Base-by-base conservation (phyloP, 441 rosid species). In the Brassica balearica region DNA sequence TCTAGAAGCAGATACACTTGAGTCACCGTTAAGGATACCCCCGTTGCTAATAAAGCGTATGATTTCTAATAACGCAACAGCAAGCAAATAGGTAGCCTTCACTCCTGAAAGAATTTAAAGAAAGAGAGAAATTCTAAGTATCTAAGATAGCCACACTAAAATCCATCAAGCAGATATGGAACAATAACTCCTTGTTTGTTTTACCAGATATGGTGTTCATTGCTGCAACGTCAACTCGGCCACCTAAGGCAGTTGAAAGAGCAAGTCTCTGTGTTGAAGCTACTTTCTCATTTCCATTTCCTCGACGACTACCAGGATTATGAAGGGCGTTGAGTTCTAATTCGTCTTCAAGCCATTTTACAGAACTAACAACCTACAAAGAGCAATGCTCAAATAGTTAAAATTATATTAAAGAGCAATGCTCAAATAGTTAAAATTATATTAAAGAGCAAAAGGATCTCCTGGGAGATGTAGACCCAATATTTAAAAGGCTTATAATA, bases 311-410 rank as follows among this genome's bases (percentile, higher is more conserved):
- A 66, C 93, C 90, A 77, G 98, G 98, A 80, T 91, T 92, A 81
- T 92, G 98, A 76, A 94, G 97, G 59, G 98, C 98, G 74, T 92
- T 94, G 55, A 96, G 93, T 84, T 96, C 99, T 84, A 96, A 78
- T 86, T 96, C 98, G 84, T 96, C 99, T 89, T 92, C 99, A 75
- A 96, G 98, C 99, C 99, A 96, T 83, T 96, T 96, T 64, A 96
- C 96, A 22, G 98, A 92, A 86, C 98, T 94, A 76, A 94, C 98
- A 75, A 96, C 98, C 99, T 96, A 80, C 62, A 73, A 55, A 69
- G 61, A 74, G 71, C 70, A 73, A 60, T 22, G 91, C 60, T 11
- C 61, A 9, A 41, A 41, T 41, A 41, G 12, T 41, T 41, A 41
- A 10, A 41, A 41, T 41, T 41, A 10, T 6, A 32, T 32, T 32